Evolutionary conservation across 164 flowering plant species (phyloP).

Genomic region (Chloranthus sessilifolius): DNA sequence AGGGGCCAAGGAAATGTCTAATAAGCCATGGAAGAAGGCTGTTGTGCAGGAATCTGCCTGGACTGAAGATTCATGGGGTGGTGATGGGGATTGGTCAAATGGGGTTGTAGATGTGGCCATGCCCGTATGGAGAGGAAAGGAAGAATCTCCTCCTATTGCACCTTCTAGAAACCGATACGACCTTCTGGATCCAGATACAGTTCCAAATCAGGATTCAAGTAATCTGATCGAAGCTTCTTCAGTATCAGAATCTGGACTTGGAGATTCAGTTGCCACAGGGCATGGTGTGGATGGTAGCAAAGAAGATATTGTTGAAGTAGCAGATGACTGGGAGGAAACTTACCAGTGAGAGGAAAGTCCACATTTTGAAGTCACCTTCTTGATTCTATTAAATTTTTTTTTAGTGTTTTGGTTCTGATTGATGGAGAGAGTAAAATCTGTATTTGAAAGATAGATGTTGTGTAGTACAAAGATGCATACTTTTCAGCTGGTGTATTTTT

Average conservation of each 20-base stretch:
- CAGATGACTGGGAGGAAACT: slow-evolving; percentile 91
- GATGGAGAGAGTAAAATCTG: too few relatives aligned
- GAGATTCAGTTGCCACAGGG: slow-evolving; percentile 14
- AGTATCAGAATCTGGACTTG: slow-evolving; percentile 15
- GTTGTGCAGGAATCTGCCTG: slow-evolving; percentile 48
- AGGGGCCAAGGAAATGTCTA: slow-evolving; percentile 27
- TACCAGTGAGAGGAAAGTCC: slow-evolving; percentile 51
- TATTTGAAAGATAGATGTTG: too few relatives aligned
- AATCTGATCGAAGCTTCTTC: slow-evolving; percentile 3
- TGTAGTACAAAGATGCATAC: too few relatives aligned
- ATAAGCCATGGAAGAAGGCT: slow-evolving; percentile 81
- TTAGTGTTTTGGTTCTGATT: too few relatives aligned
- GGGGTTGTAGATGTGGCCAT: slow-evolving; percentile 25
- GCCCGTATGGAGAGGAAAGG: slow-evolving; percentile 47
- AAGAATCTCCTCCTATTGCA: slow-evolving; percentile 28
- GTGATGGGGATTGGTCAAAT: slow-evolving; percentile 51
- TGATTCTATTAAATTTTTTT: too few relatives aligned
- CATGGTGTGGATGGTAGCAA: slow-evolving; percentile 8
- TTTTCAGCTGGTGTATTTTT: too few relatives aligned
- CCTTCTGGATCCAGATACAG: slow-evolving; percentile 38
- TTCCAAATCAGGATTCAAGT: slow-evolving; percentile 16
- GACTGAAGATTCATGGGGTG: slow-evolving; percentile 65
- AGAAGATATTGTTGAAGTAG: slow-evolving; percentile 38
- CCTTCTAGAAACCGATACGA: slow-evolving; percentile 59
- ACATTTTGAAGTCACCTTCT: too few relatives aligned